Base-by-base conservation (phyloP, 805 yeast species). In the Candida multigemmis region DNA sequence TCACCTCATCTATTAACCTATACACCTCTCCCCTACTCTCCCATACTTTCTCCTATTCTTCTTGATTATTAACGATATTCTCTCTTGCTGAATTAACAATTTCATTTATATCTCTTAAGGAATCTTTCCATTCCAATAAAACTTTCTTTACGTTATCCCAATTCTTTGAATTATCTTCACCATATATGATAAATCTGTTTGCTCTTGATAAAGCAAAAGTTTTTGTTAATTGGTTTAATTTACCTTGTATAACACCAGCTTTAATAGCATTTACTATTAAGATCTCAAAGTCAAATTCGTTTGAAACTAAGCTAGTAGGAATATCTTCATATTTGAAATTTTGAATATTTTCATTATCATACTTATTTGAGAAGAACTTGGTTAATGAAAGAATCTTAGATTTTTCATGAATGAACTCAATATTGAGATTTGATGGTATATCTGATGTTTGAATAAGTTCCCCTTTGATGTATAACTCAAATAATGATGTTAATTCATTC, bases 231-330 rank as follows among this genome's bases (percentile, higher is more conserved):
- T 62, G 68, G 42, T 61, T 59, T 37, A 62, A 52, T 38, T 60
- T 61, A 28, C 68, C 68, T 44, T 61, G 66, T 27, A 62, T 41
- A 26, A 62, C 59, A 23, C 60, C 62, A n/a, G 59, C 48, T 40
- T 59, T 60, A 35, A 62, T 60, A 20, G 65, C 50, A 37, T 56
- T 57, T 21, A 62, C 53, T 35, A 62, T 44, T 32, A 61, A 48
- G 23, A 49, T 42, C 41, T 62, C 68, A 24, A 61, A 52, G 26
- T 57, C 63, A 19, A 41, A 33, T 10, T 53, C 30, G 7, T 54
- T 40, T 3, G 48, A 34, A 9, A 46, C 46, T 31, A 50, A 45
- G 12, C 33, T 44, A 17, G 39, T 32, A 16, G 66, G 61, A 22
- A 62, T 48, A 24, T 61, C 66, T 24, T 35, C 38, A 42, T 58